phyloP scores from a whole-genome alignment of 2,329 filamentous ascomycete species.

The Aspergillus sp. region DNA sequence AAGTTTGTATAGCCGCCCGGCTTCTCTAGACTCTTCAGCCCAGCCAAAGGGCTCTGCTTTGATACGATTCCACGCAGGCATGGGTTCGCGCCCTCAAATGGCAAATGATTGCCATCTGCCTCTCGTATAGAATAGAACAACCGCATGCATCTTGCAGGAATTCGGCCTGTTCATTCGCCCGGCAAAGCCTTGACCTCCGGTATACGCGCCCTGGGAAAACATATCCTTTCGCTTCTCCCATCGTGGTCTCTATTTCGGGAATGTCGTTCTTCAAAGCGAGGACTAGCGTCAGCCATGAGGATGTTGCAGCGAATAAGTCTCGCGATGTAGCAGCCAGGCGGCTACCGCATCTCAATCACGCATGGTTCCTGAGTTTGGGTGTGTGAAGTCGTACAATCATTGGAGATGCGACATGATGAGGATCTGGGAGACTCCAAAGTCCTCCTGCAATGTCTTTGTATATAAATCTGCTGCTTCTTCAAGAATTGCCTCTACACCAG shows the following conservation, averaged over 20 bases:
- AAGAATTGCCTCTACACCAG: background rate
- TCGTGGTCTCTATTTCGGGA: background rate
- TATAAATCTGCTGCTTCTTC: background rate
- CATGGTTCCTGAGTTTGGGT: background rate
- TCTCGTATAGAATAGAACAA: background rate
- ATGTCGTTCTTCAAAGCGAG: background rate
- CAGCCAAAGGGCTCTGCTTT: background rate
- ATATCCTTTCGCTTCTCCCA: background rate
- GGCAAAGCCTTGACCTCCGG: background rate
- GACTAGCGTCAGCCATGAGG: background rate
- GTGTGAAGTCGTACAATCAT: background rate
- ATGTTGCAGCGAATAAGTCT: background rate
- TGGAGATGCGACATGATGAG: background rate
- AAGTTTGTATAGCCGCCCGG: background rate
- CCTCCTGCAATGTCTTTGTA: background rate
- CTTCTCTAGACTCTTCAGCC: background rate
- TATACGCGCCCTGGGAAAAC: background rate
- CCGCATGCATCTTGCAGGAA: background rate
- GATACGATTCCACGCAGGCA: background rate
- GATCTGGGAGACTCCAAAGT: background rate
- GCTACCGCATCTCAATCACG: background rate
- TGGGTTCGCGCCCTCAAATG: background rate
- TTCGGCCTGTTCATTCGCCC: background rate
- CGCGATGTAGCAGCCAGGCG: background rate
- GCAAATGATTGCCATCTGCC: background rate